A percentile compares a stretch with the other conserved stretches of the same genome.
Evolutionary conservation across 177 flowering plant genomes (phyloP).

Genomic region (Tripterygium wilfordii): DNA sequence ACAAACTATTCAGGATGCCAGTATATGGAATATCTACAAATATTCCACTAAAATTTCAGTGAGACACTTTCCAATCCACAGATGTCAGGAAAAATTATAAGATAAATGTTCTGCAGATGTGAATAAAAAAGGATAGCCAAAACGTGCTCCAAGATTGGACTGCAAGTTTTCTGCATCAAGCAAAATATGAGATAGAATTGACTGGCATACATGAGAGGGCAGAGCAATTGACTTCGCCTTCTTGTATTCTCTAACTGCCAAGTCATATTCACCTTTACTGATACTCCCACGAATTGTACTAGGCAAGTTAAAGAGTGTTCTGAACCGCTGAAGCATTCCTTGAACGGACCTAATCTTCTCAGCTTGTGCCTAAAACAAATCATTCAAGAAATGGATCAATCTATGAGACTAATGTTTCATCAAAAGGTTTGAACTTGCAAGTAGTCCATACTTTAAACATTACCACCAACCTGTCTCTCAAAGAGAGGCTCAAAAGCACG

Average conservation of each 20-base stretch:
- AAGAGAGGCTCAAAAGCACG: constrained; percentile 90
- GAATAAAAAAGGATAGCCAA: no score
- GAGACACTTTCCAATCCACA: no score
- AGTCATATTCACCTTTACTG: constrained; percentile 97
- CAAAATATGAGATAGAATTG: constrained; percentile 1
- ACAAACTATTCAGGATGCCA: no score
- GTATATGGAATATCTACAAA: no score
- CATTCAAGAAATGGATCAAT: constrained; percentile 7
- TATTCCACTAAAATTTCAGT: no score
- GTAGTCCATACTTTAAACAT: constrained; percentile 5
- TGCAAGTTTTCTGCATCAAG: no score
- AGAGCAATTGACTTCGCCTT: constrained; percentile 97
- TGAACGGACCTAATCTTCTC: constrained; percentile 99
- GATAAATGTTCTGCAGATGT: no score
- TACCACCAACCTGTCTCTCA: constrained; percentile 89
- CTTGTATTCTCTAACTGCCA: constrained; percentile 96
- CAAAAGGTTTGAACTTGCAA: constrained; percentile 4
- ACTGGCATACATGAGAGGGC: constrained; percentile 84
- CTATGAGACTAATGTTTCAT: neutral
- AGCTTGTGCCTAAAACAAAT: constrained; percentile 73
- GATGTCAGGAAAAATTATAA: no score
- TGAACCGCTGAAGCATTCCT: constrained; percentile 99
- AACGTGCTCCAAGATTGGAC: no score
- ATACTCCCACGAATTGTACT: constrained; percentile 93
- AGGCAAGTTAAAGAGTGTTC: constrained; percentile 93